Conservation (phyloP, 192 early-diverging fungal species). For the Gamsiella multidivaricata region DNA sequence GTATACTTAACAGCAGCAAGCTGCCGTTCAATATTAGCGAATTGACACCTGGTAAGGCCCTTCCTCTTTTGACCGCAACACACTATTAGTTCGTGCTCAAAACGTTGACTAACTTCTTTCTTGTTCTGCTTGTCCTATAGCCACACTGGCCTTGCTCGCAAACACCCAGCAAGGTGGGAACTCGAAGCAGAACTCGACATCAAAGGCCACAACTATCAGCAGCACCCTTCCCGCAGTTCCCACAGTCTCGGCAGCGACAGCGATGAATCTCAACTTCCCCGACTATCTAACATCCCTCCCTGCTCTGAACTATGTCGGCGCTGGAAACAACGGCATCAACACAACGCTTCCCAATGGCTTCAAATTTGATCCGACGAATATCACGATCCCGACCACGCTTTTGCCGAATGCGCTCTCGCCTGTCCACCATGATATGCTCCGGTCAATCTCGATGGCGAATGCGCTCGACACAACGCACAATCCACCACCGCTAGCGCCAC, state of each 20-base stretch:
- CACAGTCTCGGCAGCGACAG: slow-evolving; percentile 17
- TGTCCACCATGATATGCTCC: slow-evolving; percentile 30
- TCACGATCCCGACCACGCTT: slow-evolving; percentile 25
- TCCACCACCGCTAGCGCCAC: slow-evolving; percentile 12
- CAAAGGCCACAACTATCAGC: not conserved
- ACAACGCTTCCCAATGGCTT: not conserved
- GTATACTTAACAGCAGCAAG: not conserved
- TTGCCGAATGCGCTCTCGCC: slow-evolving; percentile 21
- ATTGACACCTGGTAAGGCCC: slow-evolving; percentile 19
- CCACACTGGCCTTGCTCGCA: slow-evolving; percentile 2
- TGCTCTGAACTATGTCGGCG: slow-evolving; percentile 8
- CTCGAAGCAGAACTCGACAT: not conserved
- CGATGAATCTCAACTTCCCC: slow-evolving; percentile 12
- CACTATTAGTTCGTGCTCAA: no score
- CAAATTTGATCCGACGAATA: slow-evolving; percentile 26
- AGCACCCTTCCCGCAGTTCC: slow-evolving; percentile 10
- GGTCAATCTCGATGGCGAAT: slow-evolving; percentile 32
- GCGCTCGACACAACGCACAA: slow-evolving; percentile 11
- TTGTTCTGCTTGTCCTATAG: not conserved
- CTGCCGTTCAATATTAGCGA: slow-evolving; percentile 29
- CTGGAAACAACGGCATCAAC: not conserved
- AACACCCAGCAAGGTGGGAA: not conserved
- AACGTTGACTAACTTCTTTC: no score
- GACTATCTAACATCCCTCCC: slow-evolving; percentile 26
- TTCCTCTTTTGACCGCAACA: not conserved